Base-by-base conservation (phyloP, 2,329 filamentous ascomycete species). In the Microthyrium microscopicum region DNA sequence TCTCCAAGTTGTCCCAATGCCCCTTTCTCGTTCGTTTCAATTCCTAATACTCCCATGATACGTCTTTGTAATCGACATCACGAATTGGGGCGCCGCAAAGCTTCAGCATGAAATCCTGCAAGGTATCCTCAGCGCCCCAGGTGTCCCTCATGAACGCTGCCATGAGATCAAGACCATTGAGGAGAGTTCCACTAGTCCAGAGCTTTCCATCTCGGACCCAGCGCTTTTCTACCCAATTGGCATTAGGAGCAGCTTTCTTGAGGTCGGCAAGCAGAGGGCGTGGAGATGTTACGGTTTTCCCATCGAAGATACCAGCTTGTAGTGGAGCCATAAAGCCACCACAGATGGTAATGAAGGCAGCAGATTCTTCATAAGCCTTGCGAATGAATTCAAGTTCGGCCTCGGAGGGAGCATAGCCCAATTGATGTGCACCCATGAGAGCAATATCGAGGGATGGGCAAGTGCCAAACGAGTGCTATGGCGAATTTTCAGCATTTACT, bases 361-460 rank as follows among this genome's bases (percentile, higher is more conserved):
- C 28, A 43, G 50, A 56, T 5, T 47, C 38, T 1, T 47, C 44
- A 41, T 49, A 53, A 6, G 43, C 36, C 37, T 57, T 54, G 30
- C 51, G 53, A 25, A 59, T 40, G 39, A 51, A 61, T 5, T 42
- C 44, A 2, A 55, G 38, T 34, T 61, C 58, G 4, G 41, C 38
- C 7, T 49, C 44, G n/a, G 31, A 55, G 3, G 45, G 42, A 4
- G 40, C 36, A 33, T 60, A 54, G 3, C 25, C 30, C 1, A 39
- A 4, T 9, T 44, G 24, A 21, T 51, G 43, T 5, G 58, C 58
- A 1, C 58, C 57, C 35, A 60, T 54, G 27, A 61, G 46, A 13
- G 53, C 51, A 31, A 61, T 51, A 37, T 62, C 58, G 5, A 62
- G 46, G 1, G 47, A 40, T 0, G 57, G 57, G 28, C 56, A 60